Percentiles rank a stretch among this genome's conserved stretches.
Evolutionary conservation across 2,329 filamentous ascomycete species (phyloP).

Genomic region (Penicillium oxalicum): DNA sequence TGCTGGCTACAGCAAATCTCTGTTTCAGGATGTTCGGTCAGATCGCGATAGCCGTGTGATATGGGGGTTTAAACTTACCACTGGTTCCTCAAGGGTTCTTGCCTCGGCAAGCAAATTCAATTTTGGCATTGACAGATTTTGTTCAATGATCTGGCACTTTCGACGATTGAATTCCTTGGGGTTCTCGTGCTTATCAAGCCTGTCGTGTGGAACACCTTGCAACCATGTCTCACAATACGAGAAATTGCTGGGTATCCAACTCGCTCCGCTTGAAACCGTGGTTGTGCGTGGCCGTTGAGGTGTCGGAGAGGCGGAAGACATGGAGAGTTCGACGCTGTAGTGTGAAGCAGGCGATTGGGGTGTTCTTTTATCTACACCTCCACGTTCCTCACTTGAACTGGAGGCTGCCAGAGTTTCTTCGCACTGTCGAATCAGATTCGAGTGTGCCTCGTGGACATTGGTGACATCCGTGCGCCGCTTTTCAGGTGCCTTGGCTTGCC

Average conservation of each 20-base stretch:
- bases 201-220: slow-evolving; percentile 32
- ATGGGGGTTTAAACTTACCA: slow-evolving; percentile 17
- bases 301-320: slow-evolving; percentile 16
- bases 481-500: slow-evolving; percentile 3
- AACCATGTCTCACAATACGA: slow-evolving; percentile 36
- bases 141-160: slow-evolving; percentile 35
- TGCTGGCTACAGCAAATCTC: slow-evolving; percentile 33
- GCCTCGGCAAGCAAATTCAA: slow-evolving; percentile 15
- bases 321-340: background rate
- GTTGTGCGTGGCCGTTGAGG: slow-evolving; percentile 28
- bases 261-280: slow-evolving; percentile 34
- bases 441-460: slow-evolving; percentile 31
- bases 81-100: slow-evolving; percentile 18
- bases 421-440: slow-evolving; percentile 26
- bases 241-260: slow-evolving; percentile 34
- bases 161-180: slow-evolving; percentile 28
- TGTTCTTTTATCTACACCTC: slow-evolving; percentile 8
- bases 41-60: background rate
- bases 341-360: slow-evolving; percentile 6
- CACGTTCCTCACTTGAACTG: slow-evolving; percentile 5
- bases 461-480: slow-evolving; percentile 16
- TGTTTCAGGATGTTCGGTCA: slow-evolving; percentile 5
- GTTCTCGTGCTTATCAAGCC: slow-evolving; percentile 18
- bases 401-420: slow-evolving; percentile 15
- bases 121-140: slow-evolving; percentile 25